phyloP scores from a whole-genome alignment of 2,329 filamentous ascomycete genomes.

The Ceratocystis colombiana region DNA sequence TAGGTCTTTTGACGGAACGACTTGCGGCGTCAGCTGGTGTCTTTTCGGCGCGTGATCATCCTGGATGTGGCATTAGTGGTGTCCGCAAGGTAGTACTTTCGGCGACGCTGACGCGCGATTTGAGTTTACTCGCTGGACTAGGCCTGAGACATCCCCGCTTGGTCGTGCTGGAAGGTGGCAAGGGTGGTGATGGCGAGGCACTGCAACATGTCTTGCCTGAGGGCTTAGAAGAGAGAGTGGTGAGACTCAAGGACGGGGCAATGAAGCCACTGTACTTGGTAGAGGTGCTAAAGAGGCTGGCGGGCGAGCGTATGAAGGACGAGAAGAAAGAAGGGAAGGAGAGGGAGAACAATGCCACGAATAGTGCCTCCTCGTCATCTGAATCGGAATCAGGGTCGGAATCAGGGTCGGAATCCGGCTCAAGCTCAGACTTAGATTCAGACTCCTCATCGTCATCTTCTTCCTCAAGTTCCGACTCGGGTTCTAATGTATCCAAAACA shows the following conservation, averaged over 20 bases:
- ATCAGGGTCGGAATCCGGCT: constrained; percentile 1
- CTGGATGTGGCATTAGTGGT: constrained; percentile 42
- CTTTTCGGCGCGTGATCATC: constrained; percentile 32
- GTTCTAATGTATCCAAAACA: constrained; percentile 27
- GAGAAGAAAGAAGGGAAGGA: constrained; percentile 37
- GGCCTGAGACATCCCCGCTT: constrained; percentile 64
- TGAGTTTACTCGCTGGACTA: constrained; percentile 66
- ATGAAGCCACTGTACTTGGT: constrained; percentile 66
- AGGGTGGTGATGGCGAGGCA: constrained; percentile 18
- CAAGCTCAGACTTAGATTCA: constrained; percentile 27
- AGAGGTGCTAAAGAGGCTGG: constrained; percentile 37
- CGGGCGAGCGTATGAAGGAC: constrained; percentile 9
- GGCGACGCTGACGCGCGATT: constrained; percentile 81
- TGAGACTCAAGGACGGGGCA: constrained; percentile 38
- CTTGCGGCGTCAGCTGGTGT: constrained; percentile 31
- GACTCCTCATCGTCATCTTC: constrained; percentile 31
- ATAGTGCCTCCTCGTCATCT: constrained; percentile 27
- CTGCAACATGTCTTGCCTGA: constrained; percentile 48
- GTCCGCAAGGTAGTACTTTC: constrained; percentile 78
- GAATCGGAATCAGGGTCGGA: constrained; percentile 4
- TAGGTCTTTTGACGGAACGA: constrained; percentile 58
- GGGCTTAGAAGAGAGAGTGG: constrained; percentile 37
- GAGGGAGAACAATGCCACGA: constrained; percentile 28
- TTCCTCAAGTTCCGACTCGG: constrained; percentile 29
- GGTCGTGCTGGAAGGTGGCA: constrained; percentile 57